Percentiles rank a stretch among this genome's conserved stretches.
These are phyloP conservation scores for Lathyrus tuberosus DNA, from an alignment of 306 rosid species.

Conservation along the genomic window DNA sequence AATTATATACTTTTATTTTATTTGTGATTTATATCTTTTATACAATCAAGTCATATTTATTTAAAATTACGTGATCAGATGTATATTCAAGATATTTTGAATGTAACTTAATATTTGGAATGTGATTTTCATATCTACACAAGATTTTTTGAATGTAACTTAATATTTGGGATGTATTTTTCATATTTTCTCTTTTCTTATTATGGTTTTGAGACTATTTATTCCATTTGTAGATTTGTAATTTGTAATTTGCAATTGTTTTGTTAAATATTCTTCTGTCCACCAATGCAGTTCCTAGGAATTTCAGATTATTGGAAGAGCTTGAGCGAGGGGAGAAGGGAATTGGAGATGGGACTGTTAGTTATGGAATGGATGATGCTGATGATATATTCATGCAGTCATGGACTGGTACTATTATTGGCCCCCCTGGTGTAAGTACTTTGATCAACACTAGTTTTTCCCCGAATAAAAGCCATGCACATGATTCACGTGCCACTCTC, in stretches of 20 bases:
- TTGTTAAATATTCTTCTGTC: constrained; percentile 16
- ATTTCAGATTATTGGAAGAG: constrained; percentile 92
- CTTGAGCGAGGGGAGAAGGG: constrained; percentile 99
- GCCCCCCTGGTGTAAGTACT: constrained; percentile 77
- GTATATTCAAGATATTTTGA: constrained; percentile 1
- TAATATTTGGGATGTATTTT: constrained; percentile 10
- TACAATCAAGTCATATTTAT: background rate
- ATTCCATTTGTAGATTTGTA: background rate
- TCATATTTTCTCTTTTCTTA: background rate
- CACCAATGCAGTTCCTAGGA: constrained; percentile 80
- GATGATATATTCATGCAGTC: constrained; percentile 95
- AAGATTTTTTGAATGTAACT: background rate
- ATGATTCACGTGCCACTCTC: background rate
- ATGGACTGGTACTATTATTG: constrained; percentile 97
- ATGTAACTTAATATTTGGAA: background rate
- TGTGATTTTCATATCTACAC: constrained; percentile 16
- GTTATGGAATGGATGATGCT: constrained; percentile 99
- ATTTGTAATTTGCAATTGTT: constrained; percentile 22
- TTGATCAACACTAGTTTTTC: background rate
- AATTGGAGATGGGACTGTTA: constrained; percentile 98
- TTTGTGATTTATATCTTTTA: background rate
- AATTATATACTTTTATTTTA: too few relatives aligned
- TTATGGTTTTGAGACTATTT: constrained; percentile 11
- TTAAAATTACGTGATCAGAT: background rate
- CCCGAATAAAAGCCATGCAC: background rate